Evolutionary conservation across 2,329 filamentous ascomycete species (phyloP), one percentile per base, ranked within the genome.

Genomic region (Claviceps capensis): DNA sequence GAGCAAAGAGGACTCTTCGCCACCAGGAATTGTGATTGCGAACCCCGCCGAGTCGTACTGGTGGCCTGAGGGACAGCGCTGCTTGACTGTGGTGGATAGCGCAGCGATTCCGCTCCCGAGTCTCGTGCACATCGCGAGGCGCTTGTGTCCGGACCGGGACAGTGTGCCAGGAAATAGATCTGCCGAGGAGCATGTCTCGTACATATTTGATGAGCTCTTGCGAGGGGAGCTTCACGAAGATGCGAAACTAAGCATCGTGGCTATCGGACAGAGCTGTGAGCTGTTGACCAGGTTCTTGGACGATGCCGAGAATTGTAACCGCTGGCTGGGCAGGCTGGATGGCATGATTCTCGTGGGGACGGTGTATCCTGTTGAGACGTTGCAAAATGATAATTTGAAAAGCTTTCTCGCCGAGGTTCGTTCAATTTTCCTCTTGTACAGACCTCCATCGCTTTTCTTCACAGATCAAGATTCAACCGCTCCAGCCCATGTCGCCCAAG

Each of bases 1-100:
- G 37, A 68, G 65, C 14, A 56, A 64, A 0, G 47, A 58, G 0
- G 68, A 72, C 19, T 30, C 61, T 0, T 58, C 63, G 2, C 56
- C 69, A 1, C 81, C 76, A 0, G 85, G 78, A 3, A 69, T 96
- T 52, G 69, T 96, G 30, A 70, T 95, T 26, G 79, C 88, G 46
- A 96, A 95, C 63, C 73, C 81, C 4, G 88, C 87, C 4, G 82
- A 94, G 67, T 70, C 86, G 17, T 72, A 83, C 60, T 96, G 88
- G 82, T 87, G 85, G 64, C 79, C 85, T 42, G 75, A 78, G 49
- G 75, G 75, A 1, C 68, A 74, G 49, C 75, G 77, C 48, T 73
- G 81, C 0, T 71, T 95, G 55, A 85, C 79, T 1, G 63, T 74
- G 1, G 62, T 63, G 0, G 75, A 74, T 3, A 85, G 83, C 72